phyloP scores from a whole-genome alignment of 805 yeast genomes.

The Yarrowia alimentaria region DNA sequence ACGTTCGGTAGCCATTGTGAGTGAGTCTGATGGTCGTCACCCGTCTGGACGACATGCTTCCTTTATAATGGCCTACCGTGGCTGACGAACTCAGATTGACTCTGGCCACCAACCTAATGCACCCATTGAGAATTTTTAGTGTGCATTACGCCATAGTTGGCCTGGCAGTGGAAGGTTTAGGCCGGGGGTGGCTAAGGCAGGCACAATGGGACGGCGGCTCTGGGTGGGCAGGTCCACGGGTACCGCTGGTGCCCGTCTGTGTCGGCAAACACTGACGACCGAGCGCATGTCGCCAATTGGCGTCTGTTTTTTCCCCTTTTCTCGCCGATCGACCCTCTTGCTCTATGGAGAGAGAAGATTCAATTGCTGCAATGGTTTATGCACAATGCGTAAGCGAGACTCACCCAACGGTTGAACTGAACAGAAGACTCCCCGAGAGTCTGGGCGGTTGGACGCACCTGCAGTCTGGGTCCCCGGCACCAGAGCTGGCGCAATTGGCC shows the following conservation, averaged over 20 bases:
- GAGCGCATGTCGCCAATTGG: too few relatives aligned
- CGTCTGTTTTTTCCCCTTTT: neutral
- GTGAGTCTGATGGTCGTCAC: too few relatives aligned
- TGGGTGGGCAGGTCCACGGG: too few relatives aligned
- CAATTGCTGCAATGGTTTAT: neutral
- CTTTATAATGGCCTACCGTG: neutral
- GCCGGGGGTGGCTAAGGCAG: constrained; percentile 1
- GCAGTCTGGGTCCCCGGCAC: too few relatives aligned
- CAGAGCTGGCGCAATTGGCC: too few relatives aligned
- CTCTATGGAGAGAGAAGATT: too few relatives aligned
- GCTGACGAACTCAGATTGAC: constrained; percentile 11
- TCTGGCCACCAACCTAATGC: constrained; percentile 23
- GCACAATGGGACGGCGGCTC: too few relatives aligned
- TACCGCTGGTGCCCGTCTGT: too few relatives aligned
- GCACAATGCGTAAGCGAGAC: constrained; percentile 21
- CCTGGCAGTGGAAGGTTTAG: neutral
- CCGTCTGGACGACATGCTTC: neutral
- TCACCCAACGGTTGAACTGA: neutral
- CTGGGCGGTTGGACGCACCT: too few relatives aligned
- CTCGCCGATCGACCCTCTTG: neutral
- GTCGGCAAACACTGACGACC: too few relatives aligned
- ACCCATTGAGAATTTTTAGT: constrained; percentile 24
- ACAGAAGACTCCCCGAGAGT: too few relatives aligned
- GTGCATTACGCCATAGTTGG: constrained; percentile 27
- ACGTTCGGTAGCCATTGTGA: constrained; percentile 26